Evolutionary conservation across 176 grass and related monocot genomes (phyloP).

Genomic region (Oryza glumipatula): DNA sequence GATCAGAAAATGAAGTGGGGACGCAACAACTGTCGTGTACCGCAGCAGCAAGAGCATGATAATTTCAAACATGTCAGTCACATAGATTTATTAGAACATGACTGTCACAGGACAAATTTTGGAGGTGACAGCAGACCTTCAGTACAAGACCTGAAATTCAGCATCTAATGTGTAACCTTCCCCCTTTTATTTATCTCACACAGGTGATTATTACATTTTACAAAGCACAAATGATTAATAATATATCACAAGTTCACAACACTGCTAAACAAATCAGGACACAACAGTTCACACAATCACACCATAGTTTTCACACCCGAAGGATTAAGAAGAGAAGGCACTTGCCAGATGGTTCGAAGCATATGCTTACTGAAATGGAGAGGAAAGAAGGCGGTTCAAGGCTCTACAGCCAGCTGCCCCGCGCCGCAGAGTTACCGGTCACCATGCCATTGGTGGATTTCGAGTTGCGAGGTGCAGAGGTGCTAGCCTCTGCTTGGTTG

Average conservation of each 20-base stretch:
- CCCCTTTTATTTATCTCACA: conserved; percentile 47
- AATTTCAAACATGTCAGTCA: background rate
- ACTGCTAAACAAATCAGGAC: background rate
- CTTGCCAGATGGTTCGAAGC: conserved; percentile 9
- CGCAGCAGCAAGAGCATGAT: background rate
- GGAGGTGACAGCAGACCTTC: background rate
- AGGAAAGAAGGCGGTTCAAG: background rate
- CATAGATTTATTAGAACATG: background rate
- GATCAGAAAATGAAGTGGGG: background rate
- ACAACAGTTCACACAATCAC: conserved; percentile 26
- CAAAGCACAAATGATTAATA: background rate
- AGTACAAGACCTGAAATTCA: conserved; percentile 15
- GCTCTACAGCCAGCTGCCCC: conserved; percentile 45
- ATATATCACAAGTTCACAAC: background rate
- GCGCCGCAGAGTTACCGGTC: background rate
- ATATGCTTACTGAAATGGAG: background rate
- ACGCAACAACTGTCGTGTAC: background rate
- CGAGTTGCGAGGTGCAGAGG: conserved; percentile 18
- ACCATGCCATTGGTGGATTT: conserved; percentile 19
- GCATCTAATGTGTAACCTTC: conserved; percentile 1
- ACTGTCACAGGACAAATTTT: background rate
- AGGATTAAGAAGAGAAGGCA: conserved; percentile 9
- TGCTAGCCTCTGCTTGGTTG: background rate
- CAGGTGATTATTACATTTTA: background rate
- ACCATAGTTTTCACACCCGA: conserved; percentile 12